These are phyloP conservation scores for Vitis riparia DNA, from an alignment of 164 flowering plant genomes.

Conservation along the genomic window DNA sequence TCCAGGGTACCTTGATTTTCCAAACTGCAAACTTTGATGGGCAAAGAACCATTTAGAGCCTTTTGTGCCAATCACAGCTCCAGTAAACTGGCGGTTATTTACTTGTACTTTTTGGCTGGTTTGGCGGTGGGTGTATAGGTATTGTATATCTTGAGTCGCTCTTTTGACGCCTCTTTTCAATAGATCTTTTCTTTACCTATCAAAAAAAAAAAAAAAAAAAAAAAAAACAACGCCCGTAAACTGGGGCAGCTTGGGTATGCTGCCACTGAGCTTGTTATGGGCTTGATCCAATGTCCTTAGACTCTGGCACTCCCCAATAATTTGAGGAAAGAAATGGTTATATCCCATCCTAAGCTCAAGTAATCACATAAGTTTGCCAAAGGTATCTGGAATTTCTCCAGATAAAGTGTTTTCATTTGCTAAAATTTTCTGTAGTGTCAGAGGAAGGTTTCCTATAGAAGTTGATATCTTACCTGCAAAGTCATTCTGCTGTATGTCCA, in stretches of 20 bases:
- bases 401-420: not conserved
- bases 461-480: conserved; percentile 10
- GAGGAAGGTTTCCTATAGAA: not conserved
- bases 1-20: not conserved
- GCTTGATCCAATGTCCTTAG: not conserved
- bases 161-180: too few species aligned
- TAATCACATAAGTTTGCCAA: conserved; percentile 6
- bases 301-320: not conserved
- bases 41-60: not conserved
- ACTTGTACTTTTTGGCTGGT: too few species aligned
- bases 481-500: conserved; percentile 2
- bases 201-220: too few species aligned
- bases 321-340: conserved; percentile 13
- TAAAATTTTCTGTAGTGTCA: not conserved
- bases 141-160: too few species aligned
- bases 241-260: conserved; percentile 5
- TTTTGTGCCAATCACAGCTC: not conserved
- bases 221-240: not conserved
- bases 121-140: too few species aligned
- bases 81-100: not conserved
- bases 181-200: too few species aligned
- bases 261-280: conserved; percentile 2
- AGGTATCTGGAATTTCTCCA: conserved; percentile 10
- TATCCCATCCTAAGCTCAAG: not conserved
- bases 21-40: not conserved